Evolutionary conservation across 1,284 basidiomycete species (phyloP).

Genomic region (Cystobasidium sp.): DNA sequence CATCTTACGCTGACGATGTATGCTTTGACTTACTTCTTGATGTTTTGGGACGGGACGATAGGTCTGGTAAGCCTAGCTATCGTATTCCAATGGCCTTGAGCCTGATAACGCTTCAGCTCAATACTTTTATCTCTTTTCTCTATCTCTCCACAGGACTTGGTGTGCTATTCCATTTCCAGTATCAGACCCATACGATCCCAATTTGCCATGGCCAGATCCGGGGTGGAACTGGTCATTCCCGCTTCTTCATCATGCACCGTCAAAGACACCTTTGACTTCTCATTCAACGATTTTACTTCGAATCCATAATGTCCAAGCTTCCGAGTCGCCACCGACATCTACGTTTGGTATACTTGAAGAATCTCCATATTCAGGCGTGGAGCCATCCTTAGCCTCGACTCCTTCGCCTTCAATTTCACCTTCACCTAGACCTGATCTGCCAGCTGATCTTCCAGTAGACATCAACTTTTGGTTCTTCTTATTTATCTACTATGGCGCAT

Average conservation of each 20-base stretch:
- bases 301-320: neutral
- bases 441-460: slow-evolving; percentile 56
- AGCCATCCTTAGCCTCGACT: neutral
- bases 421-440: slow-evolving; percentile 9
- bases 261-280: neutral
- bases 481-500: slow-evolving; percentile 56
- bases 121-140: too few relatives aligned
- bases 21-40: neutral
- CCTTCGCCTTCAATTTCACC: slow-evolving; percentile 23
- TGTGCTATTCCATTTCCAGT: slow-evolving; percentile 63
- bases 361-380: slow-evolving; percentile 4
- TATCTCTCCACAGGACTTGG: slow-evolving; percentile 63
- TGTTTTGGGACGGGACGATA: neutral
- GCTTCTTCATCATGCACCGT: neutral
- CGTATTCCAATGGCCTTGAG: neutral
- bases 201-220: slow-evolving; percentile 53
- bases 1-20: too few relatives aligned
- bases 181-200: slow-evolving; percentile 58
- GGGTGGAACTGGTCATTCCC: slow-evolving; percentile 41
- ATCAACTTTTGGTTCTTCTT: slow-evolving; percentile 62
- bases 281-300: neutral
- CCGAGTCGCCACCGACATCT: slow-evolving; percentile 3
- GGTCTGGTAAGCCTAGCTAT: slow-evolving; percentile 30
- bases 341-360: neutral
- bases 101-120: neutral